Conservation (phyloP, 208 protist species). For the Phytomonas sp. region DNA sequence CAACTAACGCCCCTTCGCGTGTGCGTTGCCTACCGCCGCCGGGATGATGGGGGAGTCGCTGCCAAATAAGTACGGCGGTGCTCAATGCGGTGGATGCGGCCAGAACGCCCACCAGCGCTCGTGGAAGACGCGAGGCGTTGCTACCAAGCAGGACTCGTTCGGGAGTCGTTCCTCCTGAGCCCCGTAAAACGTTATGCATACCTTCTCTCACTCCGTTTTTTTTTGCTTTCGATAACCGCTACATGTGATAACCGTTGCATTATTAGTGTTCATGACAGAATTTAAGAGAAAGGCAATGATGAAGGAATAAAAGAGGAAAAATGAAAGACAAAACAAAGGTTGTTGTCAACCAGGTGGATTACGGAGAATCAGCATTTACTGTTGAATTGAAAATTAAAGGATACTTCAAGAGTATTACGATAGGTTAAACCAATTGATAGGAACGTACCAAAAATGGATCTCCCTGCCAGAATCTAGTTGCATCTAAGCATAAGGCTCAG, state of each 20-base stretch:
- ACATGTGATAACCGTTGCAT: no score
- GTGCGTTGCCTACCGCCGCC: background rate
- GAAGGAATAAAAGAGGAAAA: background rate
- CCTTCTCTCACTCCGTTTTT: background rate
- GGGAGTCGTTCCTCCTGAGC: background rate
- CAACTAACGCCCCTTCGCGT: no score
- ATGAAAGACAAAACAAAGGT: background rate
- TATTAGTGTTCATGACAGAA: background rate
- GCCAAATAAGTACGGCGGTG: background rate
- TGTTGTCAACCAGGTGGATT: background rate
- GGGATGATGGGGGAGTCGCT: background rate
- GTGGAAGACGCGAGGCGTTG: background rate
- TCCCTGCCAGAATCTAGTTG: background rate
- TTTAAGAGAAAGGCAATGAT: background rate
- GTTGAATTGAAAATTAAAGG: background rate
- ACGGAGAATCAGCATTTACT: background rate
- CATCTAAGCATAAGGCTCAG: background rate
- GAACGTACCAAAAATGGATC: background rate
- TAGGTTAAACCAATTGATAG: background rate
- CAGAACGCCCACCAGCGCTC: background rate
- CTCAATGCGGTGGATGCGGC: background rate
- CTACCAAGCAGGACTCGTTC: background rate
- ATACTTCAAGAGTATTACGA: background rate
- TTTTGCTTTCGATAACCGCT: background rate
- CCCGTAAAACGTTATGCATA: background rate